Base-by-base conservation (phyloP, 257 asterid species). In the Leonotis leonurus region DNA sequence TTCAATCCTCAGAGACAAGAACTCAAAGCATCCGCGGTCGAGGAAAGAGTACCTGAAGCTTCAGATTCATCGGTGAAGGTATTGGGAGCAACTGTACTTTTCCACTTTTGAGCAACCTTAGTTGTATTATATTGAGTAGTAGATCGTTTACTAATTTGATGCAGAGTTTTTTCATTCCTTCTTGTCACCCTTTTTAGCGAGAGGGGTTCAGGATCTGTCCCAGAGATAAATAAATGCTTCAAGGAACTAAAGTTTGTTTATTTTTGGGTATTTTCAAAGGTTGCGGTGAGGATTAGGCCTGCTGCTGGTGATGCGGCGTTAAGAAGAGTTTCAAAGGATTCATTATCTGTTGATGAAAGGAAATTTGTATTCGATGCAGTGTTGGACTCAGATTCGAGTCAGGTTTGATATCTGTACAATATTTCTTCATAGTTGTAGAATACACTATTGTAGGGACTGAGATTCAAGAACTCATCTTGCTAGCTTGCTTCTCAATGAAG, bases 61-160 rank as follows among this genome's bases (percentile, higher is more conserved):
- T 60, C 75, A 17, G 92, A 89, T 72, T 73, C 85, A 32, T 65
- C 94, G 12, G 97, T 93, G 26, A 93, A 87, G 96, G 99, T 93
- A 70, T 39, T 56, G 4, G 4, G 13, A 26, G 1, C 14, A n/a
- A 18, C 17, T 26, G 14, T 30, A 16, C 16, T n/a, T 12, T 67
- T 22, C 54, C 33, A 32, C 65, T 52, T 69, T 40, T 52, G 40
- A 17, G 60, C 50, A 67, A 52, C 55, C 41, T 49, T 56, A 46
- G 43, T 56, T 52, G 5, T 14, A 27, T 33, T 29, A 0, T 59
- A 18, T 24, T 18, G 9, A 41, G 8, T 24, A 61, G 3, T 40
- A 41, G 30, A 17, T 53, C 10, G 2, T 33, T 17, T 8, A 3
- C 22, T 39, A 10, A 54, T 57, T 44, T 26, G 29, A 22, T 30